Conservation (phyloP, 257 asterid species). For the Craterostigma plantagineum region DNA sequence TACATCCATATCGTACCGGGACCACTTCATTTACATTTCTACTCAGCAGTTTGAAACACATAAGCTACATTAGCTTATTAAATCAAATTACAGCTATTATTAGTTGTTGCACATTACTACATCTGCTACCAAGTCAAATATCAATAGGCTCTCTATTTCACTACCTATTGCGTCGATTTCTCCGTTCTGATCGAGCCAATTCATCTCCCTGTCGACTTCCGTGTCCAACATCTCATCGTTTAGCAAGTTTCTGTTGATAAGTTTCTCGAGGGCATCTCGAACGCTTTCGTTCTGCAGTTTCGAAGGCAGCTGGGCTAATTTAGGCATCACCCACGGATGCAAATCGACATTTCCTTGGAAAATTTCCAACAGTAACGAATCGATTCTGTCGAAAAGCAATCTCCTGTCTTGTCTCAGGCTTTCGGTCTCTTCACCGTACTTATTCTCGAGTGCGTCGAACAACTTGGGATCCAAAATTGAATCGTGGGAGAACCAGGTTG, state of each 20-base stretch:
- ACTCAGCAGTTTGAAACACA: too few relatives aligned
- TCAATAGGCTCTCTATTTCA: constrained; percentile 46
- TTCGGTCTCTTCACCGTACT: constrained; percentile 13
- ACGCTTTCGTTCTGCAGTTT: constrained; percentile 19
- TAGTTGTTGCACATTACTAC: not conserved
- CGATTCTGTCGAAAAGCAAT: constrained; percentile 49
- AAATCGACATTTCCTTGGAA: constrained; percentile 19
- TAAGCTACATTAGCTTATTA: too few relatives aligned
- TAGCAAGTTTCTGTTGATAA: constrained; percentile 17
- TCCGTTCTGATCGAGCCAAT: constrained; percentile 28
- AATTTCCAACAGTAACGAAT: constrained; percentile 29
- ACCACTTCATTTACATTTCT: not conserved
- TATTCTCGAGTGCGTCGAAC: constrained; percentile 52
- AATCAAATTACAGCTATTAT: too few relatives aligned
- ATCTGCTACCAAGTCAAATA: constrained; percentile 35
- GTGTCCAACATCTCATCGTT: constrained; percentile 8
- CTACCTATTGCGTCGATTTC: constrained; percentile 35
- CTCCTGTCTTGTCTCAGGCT: constrained; percentile 39
- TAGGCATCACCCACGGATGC: constrained; percentile 50
- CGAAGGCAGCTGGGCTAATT: constrained; percentile 7
- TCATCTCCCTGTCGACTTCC: constrained; percentile 37
- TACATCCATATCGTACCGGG: too few relatives aligned
- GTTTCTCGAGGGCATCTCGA: constrained; percentile 25
- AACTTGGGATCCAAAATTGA: constrained; percentile 45
- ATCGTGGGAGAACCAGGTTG: constrained; percentile 38